Evolutionary conservation across 176 grass and related monocot species (phyloP), one percentile per base, ranked within the genome.

Genomic region (Zea mays): DNA sequence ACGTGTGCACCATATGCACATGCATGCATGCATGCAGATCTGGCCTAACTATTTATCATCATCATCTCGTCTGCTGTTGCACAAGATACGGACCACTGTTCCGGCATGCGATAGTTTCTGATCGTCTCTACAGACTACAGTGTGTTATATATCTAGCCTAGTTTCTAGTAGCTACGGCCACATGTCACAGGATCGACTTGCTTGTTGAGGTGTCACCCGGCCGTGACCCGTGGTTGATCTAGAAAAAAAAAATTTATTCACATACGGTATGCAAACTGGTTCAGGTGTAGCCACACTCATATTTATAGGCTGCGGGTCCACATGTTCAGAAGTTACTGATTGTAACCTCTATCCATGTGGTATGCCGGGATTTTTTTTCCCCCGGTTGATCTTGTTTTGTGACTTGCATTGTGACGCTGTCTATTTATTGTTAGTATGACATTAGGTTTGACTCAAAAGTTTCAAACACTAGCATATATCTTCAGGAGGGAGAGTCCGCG

Each of bases 381-480:
- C 1, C 27, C 27, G 62, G 35, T 5, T 19, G 63, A 39, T 16
- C 17, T 38, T 84, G 48, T 84, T 84, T 16, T 75, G 60, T 44
- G 15, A 58, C 17, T 60, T 74, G n/a, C n/a, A n/a, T n/a, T n/a
- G 58, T 33, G 15, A 58, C 19, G 41, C 38, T 19, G 17, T 54
- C 7, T 5, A 4, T 62, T 9, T 5, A 34, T 57, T 20, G 17
- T 10, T 21, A 27, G 7, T 68, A 48, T 63, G 76, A 61, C 79
- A 62, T 84, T 88, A 76, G 71, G 71, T 88, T 88, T 88, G 86
- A 88, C 81, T 75, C 27, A 49, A 80, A 64, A 10, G 71, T 80
- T 56, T 84, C 86, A 79, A 68, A 66, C 85, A 43, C 43, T 19
- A 74, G 76, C 67, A 60, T 43, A 12, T 58, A 67, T 71, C 79